Evolutionary conservation across 2,329 filamentous ascomycete genomes (phyloP), one percentile per base, ranked within the genome.

Genomic region (Ascochyta lentis): DNA sequence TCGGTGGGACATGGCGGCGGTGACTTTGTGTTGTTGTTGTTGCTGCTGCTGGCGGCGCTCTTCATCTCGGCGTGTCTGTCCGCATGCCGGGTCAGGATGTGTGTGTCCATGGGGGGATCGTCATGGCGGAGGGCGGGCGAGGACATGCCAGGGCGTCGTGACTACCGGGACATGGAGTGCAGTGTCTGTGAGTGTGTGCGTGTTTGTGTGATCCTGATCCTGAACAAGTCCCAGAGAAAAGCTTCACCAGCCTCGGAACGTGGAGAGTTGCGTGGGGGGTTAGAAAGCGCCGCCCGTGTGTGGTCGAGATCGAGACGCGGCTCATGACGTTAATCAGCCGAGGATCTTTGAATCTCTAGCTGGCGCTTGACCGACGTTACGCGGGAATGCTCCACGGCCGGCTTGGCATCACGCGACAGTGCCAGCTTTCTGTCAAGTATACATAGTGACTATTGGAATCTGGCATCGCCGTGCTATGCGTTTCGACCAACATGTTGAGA

Each of bases 1-100:
- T 84, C 81, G 40, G 81, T 81, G 16, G 81, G 79, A 65, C 77
- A 82, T 56, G 84, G 69, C 34, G 79, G 68, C 24, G 80, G 71
- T 38, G 16, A 54, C 54, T 35, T 41, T n/a, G 23, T 55, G 27
- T 41, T 49, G 40, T 54, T 51, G 58, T 50, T 41, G 29, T 12
- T 48, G 41, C 27, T 55, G 24, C 42, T 49, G 40, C 55, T 53
- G 59, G 49, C 37, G 61, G 53, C 54, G 57, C 59, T 42, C 58
- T 51, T 59, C 59, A 49, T 57, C 56, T 61, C 63, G 65, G 66
- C 64, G 66, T 61, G 44, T 60, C 66, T 44, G 66, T 65, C 48
- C 43, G 47, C 48, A 51, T 52, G 43, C 38, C 43, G 54, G 41
- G 66, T 76, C 74, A 75, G 73, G 66, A 69, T 64, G 52, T 62